These are phyloP conservation scores for Hericium rajendrae DNA, from an alignment of 768 basidiomycete genomes.

Conservation along the genomic window DNA sequence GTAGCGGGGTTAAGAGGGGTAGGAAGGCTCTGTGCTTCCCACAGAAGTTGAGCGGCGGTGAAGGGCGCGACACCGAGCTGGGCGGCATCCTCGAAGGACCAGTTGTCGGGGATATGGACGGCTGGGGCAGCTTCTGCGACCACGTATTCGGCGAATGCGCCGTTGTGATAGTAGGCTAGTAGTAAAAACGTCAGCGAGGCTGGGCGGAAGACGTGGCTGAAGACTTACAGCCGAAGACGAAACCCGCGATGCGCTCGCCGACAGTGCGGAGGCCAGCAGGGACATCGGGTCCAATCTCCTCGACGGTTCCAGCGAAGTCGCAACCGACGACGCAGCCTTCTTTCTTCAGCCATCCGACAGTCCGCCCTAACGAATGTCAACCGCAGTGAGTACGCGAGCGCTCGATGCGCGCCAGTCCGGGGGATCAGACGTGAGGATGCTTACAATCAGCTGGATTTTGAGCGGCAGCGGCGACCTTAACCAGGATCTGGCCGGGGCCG, in stretches of 20 bases:
- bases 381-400: neutral
- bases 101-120: slow-evolving; percentile 5
- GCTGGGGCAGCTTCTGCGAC: slow-evolving; percentile 3
- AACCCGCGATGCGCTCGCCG: slow-evolving; percentile 11
- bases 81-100: slow-evolving; percentile 12
- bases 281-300: slow-evolving; percentile 10
- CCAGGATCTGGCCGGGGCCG: neutral
- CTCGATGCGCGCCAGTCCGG: neutral
- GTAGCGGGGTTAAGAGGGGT: slow-evolving; percentile 1
- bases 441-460: slow-evolving; percentile 3
- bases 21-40: slow-evolving; percentile 7
- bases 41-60: slow-evolving; percentile 10
- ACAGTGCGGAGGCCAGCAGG: slow-evolving; percentile 5
- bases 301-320: slow-evolving; percentile 12
- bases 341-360: neutral
- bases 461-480: slow-evolving; percentile 1
- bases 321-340: slow-evolving; percentile 4
- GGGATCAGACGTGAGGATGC: neutral
- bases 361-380: neutral
- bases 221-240: slow-evolving; percentile 1
- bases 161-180: neutral
- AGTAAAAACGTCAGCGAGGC: neutral
- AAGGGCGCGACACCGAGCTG: slow-evolving; percentile 8
- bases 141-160: slow-evolving; percentile 6
- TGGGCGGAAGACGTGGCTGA: neutral